Evolutionary conservation across 2,329 filamentous ascomycete species (phyloP).

Genomic region (Boeremia exigua): DNA sequence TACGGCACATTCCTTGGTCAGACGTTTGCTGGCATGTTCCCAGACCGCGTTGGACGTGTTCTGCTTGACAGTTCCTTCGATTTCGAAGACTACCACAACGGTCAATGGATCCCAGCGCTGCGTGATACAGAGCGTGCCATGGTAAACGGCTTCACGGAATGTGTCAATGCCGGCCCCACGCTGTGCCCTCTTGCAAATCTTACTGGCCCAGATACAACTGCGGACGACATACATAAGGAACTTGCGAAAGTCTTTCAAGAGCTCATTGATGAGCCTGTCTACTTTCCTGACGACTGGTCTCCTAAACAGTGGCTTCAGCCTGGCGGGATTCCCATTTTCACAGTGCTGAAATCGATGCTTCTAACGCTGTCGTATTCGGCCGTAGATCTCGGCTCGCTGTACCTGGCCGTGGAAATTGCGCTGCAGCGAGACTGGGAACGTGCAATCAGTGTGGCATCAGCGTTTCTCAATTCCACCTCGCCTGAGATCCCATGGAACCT

Average conservation of each 20-base stretch:
- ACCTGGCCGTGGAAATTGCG: not conserved
- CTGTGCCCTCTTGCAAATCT: constrained; percentile 19
- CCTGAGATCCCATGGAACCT: constrained; percentile 18
- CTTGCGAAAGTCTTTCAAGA: constrained; percentile 15
- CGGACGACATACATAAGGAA: constrained; percentile 14
- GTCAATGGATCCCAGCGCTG: constrained; percentile 18
- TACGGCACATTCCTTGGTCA: constrained; percentile 55
- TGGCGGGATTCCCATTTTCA: constrained; percentile 10
- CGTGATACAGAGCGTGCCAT: constrained; percentile 20
- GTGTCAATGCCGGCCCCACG: constrained; percentile 16
- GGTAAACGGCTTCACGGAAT: constrained; percentile 20
- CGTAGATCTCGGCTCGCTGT: not conserved
- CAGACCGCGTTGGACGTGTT: constrained; percentile 36
- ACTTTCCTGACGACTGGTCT: constrained; percentile 15
- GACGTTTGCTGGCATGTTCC: constrained; percentile 54
- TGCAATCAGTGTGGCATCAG: not conserved
- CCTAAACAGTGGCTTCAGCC: constrained; percentile 15
- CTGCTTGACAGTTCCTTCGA: constrained; percentile 43
- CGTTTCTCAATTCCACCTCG: constrained; percentile 6
- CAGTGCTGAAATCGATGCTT: constrained; percentile 12
- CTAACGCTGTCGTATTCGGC: constrained; percentile 11
- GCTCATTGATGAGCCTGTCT: constrained; percentile 19
- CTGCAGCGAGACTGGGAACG: constrained; percentile 14
- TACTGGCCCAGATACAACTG: constrained; percentile 19
- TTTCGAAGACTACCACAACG: constrained; percentile 19